Conservation (phyloP, 225 moss, liverwort and hornwort genomes). For the Sphagnum contortum region DNA sequence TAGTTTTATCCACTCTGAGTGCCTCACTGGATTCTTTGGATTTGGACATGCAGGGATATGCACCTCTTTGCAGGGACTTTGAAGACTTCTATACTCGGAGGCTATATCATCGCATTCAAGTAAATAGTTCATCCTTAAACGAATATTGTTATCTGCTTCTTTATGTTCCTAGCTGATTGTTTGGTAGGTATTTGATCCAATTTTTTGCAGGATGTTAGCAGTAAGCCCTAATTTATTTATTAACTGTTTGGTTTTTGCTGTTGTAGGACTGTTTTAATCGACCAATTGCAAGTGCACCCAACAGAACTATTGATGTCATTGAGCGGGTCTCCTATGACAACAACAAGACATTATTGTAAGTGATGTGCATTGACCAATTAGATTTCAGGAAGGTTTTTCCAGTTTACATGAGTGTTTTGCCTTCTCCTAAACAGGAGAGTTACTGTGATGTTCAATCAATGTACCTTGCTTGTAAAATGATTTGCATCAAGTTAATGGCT, state of each 20-base stretch:
- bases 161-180: too few species aligned
- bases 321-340: slow-evolving; percentile 71
- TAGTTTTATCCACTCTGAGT: too few species aligned
- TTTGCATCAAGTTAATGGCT: too few species aligned
- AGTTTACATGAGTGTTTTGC: too few species aligned
- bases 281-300: slow-evolving; percentile 83
- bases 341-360: slow-evolving; percentile 76
- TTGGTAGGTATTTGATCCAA: too few species aligned
- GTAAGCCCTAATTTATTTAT: neutral
- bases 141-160: too few species aligned
- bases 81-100: slow-evolving; percentile 97
- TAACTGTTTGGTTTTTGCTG: neutral
- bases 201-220: too few species aligned
- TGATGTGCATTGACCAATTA: neutral
- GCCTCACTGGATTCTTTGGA: too few species aligned
- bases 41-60: slow-evolving; percentile 40
- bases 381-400: too few species aligned
- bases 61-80: slow-evolving; percentile 88
- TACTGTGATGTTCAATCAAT: too few species aligned
- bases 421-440: too few species aligned
- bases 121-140: neutral
- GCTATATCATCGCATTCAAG: slow-evolving; percentile 86
- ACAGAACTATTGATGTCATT: slow-evolving; percentile 73
- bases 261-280: slow-evolving; percentile 91
- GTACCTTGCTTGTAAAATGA: too few species aligned